Evolutionary conservation across 768 basidiomycete species (phyloP), one percentile per base, ranked within the genome.

Genomic region (Boletus patriciae): DNA sequence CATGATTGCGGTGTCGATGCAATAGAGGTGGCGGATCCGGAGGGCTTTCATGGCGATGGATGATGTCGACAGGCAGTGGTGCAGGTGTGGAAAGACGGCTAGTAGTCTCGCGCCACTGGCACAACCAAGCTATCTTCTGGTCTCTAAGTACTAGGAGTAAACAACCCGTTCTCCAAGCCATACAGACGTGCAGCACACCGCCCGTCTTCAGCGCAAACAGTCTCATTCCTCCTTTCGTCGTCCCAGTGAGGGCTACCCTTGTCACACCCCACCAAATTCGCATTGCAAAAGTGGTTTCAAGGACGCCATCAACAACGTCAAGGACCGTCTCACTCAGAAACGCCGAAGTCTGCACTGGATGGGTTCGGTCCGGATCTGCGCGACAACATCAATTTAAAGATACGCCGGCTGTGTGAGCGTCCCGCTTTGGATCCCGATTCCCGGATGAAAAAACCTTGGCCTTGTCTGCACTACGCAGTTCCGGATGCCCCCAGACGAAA

Each of bases 401-500:
- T 83, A n/a, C n/a, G n/a, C n/a, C n/a, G n/a, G n/a, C n/a, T n/a
- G n/a, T n/a, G n/a, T n/a, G n/a, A n/a, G 76, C 53, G 60, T 25
- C 25, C 25, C 25, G 25, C 25, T 25, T 25, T 25, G 25, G 25
- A 25, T n/a, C n/a, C n/a, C n/a, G n/a, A n/a, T n/a, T 25, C 25
- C 25, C 25, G 25, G 25, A 25, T 25, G 25, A 3, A 25, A 25
- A 4, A 83, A 83, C 48, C 27, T 94, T 92, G n/a, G 92, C 92
- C 92, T 0, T 88, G 86, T 61, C 76, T 94, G 18, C 92, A 94
- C 69, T 94, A 92, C 64, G 88, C 89, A 11, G 82, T 93, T 46
- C 91, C 91, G 3, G 91, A 93, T 66, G 91, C 92, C 1, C 91
- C 91, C 0, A 90, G 74, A 92, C 87, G 0, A 92, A 88, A 61